Conservation (phyloP, 164 flowering plant genomes). For the Pachysandra terminalis region DNA sequence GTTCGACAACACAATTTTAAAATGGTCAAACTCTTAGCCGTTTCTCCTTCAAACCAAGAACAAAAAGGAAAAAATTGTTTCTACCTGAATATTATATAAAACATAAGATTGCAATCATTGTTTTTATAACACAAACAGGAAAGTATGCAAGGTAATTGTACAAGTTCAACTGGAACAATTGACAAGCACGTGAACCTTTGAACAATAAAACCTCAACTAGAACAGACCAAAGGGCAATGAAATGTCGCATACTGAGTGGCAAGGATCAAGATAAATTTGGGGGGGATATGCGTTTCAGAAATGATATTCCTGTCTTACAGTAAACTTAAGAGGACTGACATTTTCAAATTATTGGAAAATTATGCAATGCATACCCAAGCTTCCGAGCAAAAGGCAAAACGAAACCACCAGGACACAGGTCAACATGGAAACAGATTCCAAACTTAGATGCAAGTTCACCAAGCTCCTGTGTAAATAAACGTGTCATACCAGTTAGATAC, state of each 20-base stretch:
- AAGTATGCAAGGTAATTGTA: no score
- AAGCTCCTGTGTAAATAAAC: conserved; percentile 62
- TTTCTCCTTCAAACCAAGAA: no score
- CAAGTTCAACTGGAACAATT: no score
- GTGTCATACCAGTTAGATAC: not conserved
- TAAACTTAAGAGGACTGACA: not conserved
- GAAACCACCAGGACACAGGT: conserved; percentile 97
- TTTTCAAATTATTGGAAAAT: no score
- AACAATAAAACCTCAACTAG: not conserved
- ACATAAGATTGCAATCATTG: no score
- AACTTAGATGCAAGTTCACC: conserved; percentile 73
- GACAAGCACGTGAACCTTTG: not conserved
- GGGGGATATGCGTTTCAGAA: not conserved
- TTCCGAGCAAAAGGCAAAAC: conserved; percentile 95
- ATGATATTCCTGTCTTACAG: not conserved
- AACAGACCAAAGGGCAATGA: not conserved
- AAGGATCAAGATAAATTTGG: not conserved
- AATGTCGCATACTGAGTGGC: not conserved
- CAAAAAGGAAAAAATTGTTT: no score
- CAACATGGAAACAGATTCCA: conserved; percentile 90
- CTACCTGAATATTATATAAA: no score
- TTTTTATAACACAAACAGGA: no score
- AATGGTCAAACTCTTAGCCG: no score
- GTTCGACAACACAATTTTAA: no score
- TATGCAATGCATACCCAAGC: conserved; percentile 62